Evolutionary conservation across 106 monocot species (phyloP), one percentile per base, ranked within the genome.

Genomic region (Acorus gramineus): DNA sequence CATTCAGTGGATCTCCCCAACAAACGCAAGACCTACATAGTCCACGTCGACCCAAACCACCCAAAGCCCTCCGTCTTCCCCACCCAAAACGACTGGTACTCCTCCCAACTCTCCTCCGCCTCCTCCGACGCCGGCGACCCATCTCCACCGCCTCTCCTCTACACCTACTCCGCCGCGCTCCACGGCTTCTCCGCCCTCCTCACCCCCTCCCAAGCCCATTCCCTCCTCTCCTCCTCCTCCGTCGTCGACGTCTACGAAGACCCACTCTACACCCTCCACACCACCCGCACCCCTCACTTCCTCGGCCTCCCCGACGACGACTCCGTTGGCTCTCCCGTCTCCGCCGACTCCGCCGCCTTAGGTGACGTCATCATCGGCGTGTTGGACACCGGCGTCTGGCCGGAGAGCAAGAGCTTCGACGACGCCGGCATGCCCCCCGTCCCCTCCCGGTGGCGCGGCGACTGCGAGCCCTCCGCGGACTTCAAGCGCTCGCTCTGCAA

Each of bases 271-370:
- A 63, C 73, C 8, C 74, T 66, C 14, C 91, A 99, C 76, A 98
- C 85, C 42, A 98, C 91, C 60, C 85, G 65, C 71, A 68, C 91
- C 47, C 87, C 91, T 28, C 49, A 65, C 56, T 91, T 98, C 69
- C 85, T 98, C 65, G 80, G 61, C 57, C 79, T 96, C 52, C 69
- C 90, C 53, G 14, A 75, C 45, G 14, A 59, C 71, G 59, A 77
- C 55, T 84, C 82, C 46, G 63, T 90, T 63, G 87, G 85, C 79
- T 85, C 95, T 57, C 82, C 77, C 49, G 64, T 74, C 50, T 78
- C 53, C 63, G 84, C 84, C 46, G 75, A 80, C 13, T 76, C 78
- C 55, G 72, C 67, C 56, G 67, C 85, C 59, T 58, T 89, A 42
- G 84, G 73, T 58, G 74, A 77, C 49, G 80, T 81, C 55, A 64